phyloP scores from a whole-genome alignment of 2,329 filamentous ascomycete species.

The Magnaporthiopsis incrustans region DNA sequence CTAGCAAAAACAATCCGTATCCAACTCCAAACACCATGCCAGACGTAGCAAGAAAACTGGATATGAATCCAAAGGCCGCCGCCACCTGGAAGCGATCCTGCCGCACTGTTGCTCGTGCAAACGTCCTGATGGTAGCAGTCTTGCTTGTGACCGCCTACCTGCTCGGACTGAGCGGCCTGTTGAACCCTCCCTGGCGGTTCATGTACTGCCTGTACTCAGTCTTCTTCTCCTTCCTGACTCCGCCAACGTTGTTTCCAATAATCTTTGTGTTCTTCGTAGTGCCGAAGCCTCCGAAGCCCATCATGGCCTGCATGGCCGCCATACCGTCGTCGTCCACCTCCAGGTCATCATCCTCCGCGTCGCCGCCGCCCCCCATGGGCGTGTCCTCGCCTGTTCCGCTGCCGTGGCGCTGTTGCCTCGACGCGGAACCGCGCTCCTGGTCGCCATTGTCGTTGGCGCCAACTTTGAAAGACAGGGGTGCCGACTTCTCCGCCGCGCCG shows the following conservation, averaged over 20 bases:
- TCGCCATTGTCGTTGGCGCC: constrained; percentile 2
- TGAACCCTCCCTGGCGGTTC: constrained; percentile 77
- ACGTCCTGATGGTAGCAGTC: no score
- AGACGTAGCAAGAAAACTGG: not conserved
- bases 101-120: not conserved
- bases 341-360: constrained; percentile 40
- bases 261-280: constrained; percentile 87
- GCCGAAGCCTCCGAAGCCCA: constrained; percentile 85
- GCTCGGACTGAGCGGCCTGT: constrained; percentile 61
- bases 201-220: constrained; percentile 96
- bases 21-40: not conserved
- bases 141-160: constrained; percentile 19
- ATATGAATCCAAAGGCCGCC: not conserved
- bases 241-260: constrained; percentile 76
- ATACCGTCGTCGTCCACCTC: constrained; percentile 59
- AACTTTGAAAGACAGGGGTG: constrained; percentile 7
- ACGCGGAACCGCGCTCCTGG: not conserved
- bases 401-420: constrained; percentile 1
- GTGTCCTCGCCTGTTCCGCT: not conserved
- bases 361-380: constrained; percentile 13
- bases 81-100: not conserved
- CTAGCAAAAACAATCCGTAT: not conserved
- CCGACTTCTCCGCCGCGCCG: not conserved
- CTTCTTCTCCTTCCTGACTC: constrained; percentile 85
- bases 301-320: constrained; percentile 70